Conservation (phyloP, 345 rosid species). For the Salix purpurea region DNA sequence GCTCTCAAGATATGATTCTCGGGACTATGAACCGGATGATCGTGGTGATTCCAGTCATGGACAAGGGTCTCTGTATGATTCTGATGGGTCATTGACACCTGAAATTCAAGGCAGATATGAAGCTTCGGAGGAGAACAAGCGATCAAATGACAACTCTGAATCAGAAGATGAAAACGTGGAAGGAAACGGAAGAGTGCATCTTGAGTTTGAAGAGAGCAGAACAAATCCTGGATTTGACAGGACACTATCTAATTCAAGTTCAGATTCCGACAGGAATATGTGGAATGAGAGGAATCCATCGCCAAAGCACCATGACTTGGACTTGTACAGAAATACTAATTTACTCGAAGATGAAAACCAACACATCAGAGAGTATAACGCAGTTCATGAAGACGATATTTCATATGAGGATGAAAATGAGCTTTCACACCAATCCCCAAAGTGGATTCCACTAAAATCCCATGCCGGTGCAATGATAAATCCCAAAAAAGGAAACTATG, state of each 20-base stretch:
- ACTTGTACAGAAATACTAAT: not conserved
- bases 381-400: constrained; percentile 1
- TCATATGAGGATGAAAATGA: constrained; percentile 2
- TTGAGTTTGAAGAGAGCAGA: constrained; percentile 23
- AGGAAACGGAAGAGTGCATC: constrained; percentile 12
- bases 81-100: not conserved
- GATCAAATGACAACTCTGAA: constrained; percentile 1
- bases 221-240: constrained; percentile 11
- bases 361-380: not conserved
- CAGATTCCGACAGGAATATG: constrained; percentile 25
- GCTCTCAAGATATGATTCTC: constrained; percentile 61
- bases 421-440: constrained; percentile 7
- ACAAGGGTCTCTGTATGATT: constrained; percentile 6
- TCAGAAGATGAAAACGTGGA: constrained; percentile 8
- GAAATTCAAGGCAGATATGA: constrained; percentile 1
- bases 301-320: constrained; percentile 1
- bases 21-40: constrained; percentile 31
- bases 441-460: not conserved
- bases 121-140: not conserved
- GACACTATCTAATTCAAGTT: constrained; percentile 28
- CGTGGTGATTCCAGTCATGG: constrained; percentile 12
- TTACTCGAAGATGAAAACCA: not conserved
- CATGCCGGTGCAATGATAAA: not conserved
- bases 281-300: not conserved
- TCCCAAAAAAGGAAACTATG: not conserved